Evolutionary conservation across 176 grass and related monocot genomes (phyloP).

Genomic region (Elymus sibiricus): DNA sequence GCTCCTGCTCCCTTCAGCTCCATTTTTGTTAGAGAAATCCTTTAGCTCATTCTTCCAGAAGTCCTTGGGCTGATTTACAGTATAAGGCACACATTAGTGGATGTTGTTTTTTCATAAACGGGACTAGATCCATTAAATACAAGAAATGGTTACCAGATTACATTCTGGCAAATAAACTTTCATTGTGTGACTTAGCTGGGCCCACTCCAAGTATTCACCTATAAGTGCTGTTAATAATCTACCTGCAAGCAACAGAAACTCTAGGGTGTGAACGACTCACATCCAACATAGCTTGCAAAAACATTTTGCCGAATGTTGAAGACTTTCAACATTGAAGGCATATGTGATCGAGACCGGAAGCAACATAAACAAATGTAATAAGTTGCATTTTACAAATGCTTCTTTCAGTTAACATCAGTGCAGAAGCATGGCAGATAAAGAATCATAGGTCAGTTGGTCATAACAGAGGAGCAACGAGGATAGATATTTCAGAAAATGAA

Average conservation of each 20-base stretch:
- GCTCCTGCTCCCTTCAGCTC: conserved; percentile 54
- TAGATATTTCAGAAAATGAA: conserved; percentile 2
- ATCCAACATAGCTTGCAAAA: conserved; percentile 2
- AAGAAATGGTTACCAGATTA: conserved; percentile 73
- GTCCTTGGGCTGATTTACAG: conserved; percentile 66
- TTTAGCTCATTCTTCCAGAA: conserved; percentile 90
- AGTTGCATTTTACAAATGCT: neutral
- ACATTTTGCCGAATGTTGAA: neutral
- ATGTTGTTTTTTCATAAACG: conserved; percentile 2
- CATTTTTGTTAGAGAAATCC: conserved; percentile 74
- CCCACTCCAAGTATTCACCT: conserved; percentile 94
- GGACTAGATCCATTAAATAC: neutral
- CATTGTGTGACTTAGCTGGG: conserved; percentile 76
- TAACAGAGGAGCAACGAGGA: neutral
- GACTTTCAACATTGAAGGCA: neutral
- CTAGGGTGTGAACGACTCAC: conserved; percentile 7
- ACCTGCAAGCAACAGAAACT: conserved; percentile 51
- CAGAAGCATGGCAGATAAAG: conserved; percentile 10
- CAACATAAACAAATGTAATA: conserved; percentile 1
- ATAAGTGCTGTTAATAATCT: conserved; percentile 84
- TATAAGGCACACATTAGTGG: neutral
- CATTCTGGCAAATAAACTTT: conserved; percentile 97
- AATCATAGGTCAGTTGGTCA: neutral
- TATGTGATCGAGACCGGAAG: neutral
- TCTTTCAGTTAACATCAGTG: conserved; percentile 13